Conservation (phyloP, 495 filamentous ascomycete genomes). For the Aspergillus carlsbadensis region DNA sequence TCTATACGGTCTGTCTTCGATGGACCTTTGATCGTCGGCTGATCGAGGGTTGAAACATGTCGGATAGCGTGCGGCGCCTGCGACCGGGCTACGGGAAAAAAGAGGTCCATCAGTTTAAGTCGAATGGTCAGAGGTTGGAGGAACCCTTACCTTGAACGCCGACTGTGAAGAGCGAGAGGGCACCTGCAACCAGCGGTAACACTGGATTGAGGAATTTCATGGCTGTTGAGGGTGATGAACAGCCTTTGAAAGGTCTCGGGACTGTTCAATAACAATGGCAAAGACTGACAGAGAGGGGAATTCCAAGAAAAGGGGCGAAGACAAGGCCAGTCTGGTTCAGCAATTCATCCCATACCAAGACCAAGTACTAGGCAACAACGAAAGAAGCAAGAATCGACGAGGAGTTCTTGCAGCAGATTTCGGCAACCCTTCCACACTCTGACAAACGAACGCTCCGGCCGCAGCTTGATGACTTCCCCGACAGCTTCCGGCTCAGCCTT, state of each 20-base stretch:
- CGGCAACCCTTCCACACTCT: neutral
- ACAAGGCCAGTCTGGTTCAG: neutral
- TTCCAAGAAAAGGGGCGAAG: slow-evolving; percentile 8
- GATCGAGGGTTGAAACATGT: slow-evolving; percentile 70
- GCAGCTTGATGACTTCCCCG: neutral
- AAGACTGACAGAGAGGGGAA: neutral
- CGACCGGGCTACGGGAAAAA: slow-evolving; percentile 58
- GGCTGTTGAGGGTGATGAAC: slow-evolving; percentile 8
- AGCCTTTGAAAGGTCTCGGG: slow-evolving; percentile 2
- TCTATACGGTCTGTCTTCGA: slow-evolving; percentile 65
- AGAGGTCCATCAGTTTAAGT: slow-evolving; percentile 9
- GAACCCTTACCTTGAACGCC: slow-evolving; percentile 16
- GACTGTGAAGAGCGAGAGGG: slow-evolving; percentile 17
- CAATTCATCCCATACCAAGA: slow-evolving; percentile 10
- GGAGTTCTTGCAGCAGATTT: neutral
- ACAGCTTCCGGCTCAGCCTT: slow-evolving; percentile 10
- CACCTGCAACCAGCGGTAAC: slow-evolving; percentile 21
- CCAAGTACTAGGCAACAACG: slow-evolving; percentile 4
- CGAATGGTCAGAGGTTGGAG: neutral
- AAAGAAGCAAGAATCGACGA: slow-evolving; percentile 3
- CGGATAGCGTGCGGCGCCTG: slow-evolving; percentile 71
- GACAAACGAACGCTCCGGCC: neutral
- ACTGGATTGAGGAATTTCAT: slow-evolving; percentile 22
- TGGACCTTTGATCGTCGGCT: slow-evolving; percentile 73
- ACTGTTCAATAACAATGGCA: neutral